Evolutionary conservation across 495 filamentous ascomycete species (phyloP).

Genomic region (Recurvomyces mirabilis): DNA sequence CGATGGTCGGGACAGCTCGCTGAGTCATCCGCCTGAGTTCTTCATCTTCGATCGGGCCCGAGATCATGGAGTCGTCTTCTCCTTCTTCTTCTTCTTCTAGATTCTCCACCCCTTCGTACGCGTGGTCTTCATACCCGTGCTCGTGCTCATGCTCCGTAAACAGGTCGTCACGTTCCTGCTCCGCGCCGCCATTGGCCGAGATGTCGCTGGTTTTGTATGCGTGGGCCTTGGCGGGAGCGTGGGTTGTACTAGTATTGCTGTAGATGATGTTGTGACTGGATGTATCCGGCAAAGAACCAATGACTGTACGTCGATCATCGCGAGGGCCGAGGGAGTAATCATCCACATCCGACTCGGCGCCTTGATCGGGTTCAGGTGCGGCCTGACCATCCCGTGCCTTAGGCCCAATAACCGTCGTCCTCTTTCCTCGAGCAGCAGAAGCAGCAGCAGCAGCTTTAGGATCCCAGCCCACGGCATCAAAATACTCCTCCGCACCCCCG

Average conservation of each 20-base stretch:
- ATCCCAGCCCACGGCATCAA: slow-evolving; percentile 6
- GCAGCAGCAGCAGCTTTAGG: no score
- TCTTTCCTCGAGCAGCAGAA: no score
- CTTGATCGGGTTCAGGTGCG: neutral
- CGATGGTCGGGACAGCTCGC: no score
- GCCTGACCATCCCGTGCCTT: neutral
- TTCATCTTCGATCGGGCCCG: neutral
- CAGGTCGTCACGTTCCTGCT: neutral
- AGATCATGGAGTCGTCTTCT: slow-evolving; percentile 5
- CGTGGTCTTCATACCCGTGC: neutral
- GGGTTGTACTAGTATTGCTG: neutral
- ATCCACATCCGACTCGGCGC: slow-evolving; percentile 9
- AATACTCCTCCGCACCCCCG: neutral
- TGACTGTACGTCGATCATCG: slow-evolving; percentile 8
- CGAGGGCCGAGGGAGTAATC: slow-evolving; percentile 6
- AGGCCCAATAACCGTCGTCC: slow-evolving; percentile 9
- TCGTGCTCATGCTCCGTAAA: neutral
- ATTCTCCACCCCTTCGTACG: no score
- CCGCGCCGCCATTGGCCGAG: no score
- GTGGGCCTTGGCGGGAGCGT: neutral
- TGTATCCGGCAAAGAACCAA: slow-evolving; percentile 3
- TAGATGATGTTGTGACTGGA: no score
- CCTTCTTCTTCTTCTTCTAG: neutral
- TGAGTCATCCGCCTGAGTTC: neutral
- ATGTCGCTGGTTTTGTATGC: no score